These are phyloP conservation scores for Trypanosoma scelopori DNA, from an alignment of 208 protist genomes.

Conservation along the genomic window DNA sequence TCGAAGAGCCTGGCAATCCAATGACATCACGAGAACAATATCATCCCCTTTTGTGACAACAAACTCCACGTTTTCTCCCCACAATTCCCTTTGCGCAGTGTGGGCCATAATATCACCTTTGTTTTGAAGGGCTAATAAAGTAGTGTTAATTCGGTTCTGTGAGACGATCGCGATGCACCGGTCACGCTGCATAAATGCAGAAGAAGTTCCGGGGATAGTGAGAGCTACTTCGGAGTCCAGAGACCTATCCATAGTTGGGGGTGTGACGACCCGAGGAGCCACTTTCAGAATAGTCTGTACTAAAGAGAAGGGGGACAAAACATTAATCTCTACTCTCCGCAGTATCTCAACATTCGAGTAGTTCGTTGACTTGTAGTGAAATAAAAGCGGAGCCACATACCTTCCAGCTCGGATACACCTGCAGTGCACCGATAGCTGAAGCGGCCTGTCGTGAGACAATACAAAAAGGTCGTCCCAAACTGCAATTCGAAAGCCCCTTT, in stretches of 20 bases:
- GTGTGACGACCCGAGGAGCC: constrained; percentile 11
- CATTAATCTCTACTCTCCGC: constrained; percentile 19
- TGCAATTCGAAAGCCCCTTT: constrained; percentile 20
- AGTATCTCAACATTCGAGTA: constrained; percentile 19
- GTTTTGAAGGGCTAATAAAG: constrained; percentile 23
- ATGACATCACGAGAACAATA: constrained; percentile 45
- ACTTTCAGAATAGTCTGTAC: constrained; percentile 11
- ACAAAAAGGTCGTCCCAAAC: constrained; percentile 34
- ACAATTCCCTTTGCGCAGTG: constrained; percentile 35
- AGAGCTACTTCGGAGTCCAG: constrained; percentile 2
- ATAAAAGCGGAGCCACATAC: constrained; percentile 23
- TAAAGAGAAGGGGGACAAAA: constrained; percentile 26
- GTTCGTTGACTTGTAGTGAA: constrained; percentile 20
- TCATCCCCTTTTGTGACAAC: constrained; percentile 29
- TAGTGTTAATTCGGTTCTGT: constrained; percentile 3
- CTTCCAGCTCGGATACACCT: constrained; percentile 23
- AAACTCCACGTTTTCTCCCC: constrained; percentile 29
- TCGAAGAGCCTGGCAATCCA: constrained; percentile 43
- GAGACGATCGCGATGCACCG: constrained; percentile 7
- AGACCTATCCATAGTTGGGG: not conserved
- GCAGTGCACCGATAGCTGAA: constrained; percentile 17
- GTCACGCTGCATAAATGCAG: constrained; percentile 11
- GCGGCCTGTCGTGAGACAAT: constrained; percentile 24
- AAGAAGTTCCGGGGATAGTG: constrained; percentile 20
- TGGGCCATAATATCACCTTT: constrained; percentile 40